phyloP scores from a whole-genome alignment of 139 green algal species.

The Picochlorum sp. region DNA sequence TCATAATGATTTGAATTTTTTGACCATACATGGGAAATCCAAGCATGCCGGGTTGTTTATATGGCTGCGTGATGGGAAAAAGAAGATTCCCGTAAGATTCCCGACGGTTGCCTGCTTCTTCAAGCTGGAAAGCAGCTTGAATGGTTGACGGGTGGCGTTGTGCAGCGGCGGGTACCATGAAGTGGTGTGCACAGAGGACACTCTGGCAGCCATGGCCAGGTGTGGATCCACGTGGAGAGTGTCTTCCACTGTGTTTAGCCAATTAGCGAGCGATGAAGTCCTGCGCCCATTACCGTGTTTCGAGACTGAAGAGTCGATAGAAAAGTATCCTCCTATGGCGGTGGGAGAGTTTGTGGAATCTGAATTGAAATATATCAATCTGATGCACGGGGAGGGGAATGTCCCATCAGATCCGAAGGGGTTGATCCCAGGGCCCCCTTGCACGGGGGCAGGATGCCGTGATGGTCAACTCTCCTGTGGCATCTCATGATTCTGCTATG shows the following conservation, averaged over 20 bases:
- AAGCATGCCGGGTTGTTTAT: conserved; percentile 61
- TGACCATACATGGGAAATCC: conserved; percentile 81
- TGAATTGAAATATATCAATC: conserved; percentile 58
- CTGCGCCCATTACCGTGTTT: conserved; percentile 63
- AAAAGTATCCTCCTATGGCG: conserved; percentile 42
- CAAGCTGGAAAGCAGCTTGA: conserved; percentile 87
- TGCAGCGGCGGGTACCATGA: conserved; percentile 82
- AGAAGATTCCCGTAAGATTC: conserved; percentile 58
- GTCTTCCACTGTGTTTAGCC: conserved; percentile 78
- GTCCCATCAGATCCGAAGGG: too few species aligned
- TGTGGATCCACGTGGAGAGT: conserved; percentile 74
- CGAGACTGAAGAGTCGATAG: conserved; percentile 3
- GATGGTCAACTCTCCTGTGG: too few species aligned
- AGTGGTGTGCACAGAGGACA: conserved; percentile 67
- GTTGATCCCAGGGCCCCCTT: too few species aligned
- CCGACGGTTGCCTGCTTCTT: conserved; percentile 76
- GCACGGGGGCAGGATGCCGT: too few species aligned
- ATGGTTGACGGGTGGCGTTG: conserved; percentile 75
- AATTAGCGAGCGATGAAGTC: conserved; percentile 55
- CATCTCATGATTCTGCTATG: too few species aligned
- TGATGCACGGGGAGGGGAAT: neutral
- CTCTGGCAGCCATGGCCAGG: conserved; percentile 44
- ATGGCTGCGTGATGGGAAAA: conserved; percentile 68
- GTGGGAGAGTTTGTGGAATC: conserved; percentile 56
- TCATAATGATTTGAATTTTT: conserved; percentile 91